Base-by-base conservation (phyloP, 2,329 filamentous ascomycete species). In the Xylogone sp. region DNA sequence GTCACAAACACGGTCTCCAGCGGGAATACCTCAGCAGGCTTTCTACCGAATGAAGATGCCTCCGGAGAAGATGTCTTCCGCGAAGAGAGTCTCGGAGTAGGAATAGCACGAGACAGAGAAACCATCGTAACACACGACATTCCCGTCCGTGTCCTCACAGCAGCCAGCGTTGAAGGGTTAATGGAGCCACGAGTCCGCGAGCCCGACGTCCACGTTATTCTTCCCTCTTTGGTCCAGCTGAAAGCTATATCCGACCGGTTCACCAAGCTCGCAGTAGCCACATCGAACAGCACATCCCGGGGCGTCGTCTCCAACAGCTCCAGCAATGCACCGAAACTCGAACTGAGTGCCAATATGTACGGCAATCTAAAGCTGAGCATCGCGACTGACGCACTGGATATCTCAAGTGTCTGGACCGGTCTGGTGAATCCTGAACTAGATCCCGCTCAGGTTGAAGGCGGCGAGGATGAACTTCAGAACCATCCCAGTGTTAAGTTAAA, bases 191-290 rank as follows among this genome's bases (percentile, higher is more conserved):
- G 86, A 54, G 90, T 92, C 53, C 86, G 90, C 53, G 91, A 96
- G 61, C 90, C 93, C 39, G 94, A 97, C 63, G 92, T 97, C 2
- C 88, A 97, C 70, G 96, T 99, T 64, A 84, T 91, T 49, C 78
- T 99, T 3, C 94, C 94, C 0, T 86, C 90, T 4, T 75, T 99
- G 3, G 76, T 91, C 42, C 92, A 97, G 65, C 78, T 99, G 53
- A 97, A 97, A 67, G 87, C 87, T 56, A 94, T 99, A 56, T 96
- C 90, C 3, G 94, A 99, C 68, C 86, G 94, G 49, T 97, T 97
- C 71, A 97, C 91, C 42, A 93, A 89, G 64, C 82, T 97, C 2
- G 90, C 89, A 3, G 71, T 81, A 46, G 73, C 75, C 20, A 73
- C 70, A 5, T 56, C 55, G 27, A 59, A 57, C 31, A 59, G 59